Base-by-base conservation (phyloP, 768 basidiomycete species). In the Leccinellum rugosiceps region DNA sequence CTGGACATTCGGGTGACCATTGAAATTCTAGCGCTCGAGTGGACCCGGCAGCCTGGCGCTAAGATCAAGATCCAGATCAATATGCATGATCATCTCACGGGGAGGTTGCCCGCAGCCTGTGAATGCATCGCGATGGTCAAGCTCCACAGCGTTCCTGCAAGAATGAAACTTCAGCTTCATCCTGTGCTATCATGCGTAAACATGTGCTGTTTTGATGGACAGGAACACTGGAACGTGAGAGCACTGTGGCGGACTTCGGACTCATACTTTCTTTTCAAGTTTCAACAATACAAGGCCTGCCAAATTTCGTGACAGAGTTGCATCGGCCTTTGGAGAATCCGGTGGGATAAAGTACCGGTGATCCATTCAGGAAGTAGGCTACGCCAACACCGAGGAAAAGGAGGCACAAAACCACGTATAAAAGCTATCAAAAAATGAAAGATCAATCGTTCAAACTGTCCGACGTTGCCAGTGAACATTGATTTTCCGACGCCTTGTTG, bases 341-440 rank as follows among this genome's bases (percentile, higher is more conserved):
- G 21, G 19, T 32, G 23, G n/a, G 41, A 50, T 11, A 32, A 7
- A 10, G 8, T 26, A 25, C 19, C 9, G 38, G 51, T 9, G 51
- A 61, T 62, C 60, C 7, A 23, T 43, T 44, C 43, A 23, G 35
- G 59, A 61, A 61, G 44, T 19, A 17, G 17, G 48, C 21, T 21
- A 4, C 2, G 17, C 57, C 8, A 32, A 25, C 19, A 11, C 28
- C 23, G 46, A 41, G 28, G 28, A 15, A 28, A 28, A n/a, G 23
- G 21, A 17, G 15, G 6, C 26, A 13, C 10, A 1, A 23, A 48
- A 34, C 6, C 19, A 23, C 6, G 14, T 19, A 58, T 45, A 35
- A 28, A 30, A 45, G 13, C 47, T 44, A 17, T 11, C 31, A 10
- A 2, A n/a, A 38, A 38, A 26, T 52, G 14, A 41, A 5, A 15